phyloP scores from a whole-genome alignment of 139 green algal species.

The Haematococcus lacustris region DNA sequence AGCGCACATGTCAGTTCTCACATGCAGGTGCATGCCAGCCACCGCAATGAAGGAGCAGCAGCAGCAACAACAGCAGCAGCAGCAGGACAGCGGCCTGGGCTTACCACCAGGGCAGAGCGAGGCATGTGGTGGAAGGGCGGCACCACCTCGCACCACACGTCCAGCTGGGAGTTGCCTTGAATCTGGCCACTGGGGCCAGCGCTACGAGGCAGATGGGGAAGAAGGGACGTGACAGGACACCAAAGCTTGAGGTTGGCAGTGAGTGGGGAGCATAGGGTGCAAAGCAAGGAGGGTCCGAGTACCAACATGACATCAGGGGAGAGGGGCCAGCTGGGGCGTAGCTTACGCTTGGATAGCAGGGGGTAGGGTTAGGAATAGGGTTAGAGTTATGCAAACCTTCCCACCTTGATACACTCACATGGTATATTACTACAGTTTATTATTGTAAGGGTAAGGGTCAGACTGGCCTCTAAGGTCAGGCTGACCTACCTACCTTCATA shows the following conservation, averaged over 20 bases:
- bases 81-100: conserved; percentile 6
- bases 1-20: neutral
- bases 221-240: neutral
- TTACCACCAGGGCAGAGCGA: conserved; percentile 39
- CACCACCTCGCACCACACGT: conserved; percentile 44
- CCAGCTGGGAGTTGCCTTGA: conserved; percentile 8
- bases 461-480: too few species aligned
- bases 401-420: too few species aligned
- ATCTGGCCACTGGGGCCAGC: conserved; percentile 16
- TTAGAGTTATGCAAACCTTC: too few species aligned
- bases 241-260: too few species aligned
- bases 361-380: too few species aligned
- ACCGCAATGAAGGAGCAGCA: neutral
- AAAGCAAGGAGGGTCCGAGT: too few species aligned
- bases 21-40: neutral
- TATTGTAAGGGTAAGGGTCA: too few species aligned
- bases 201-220: conserved; percentile 3
- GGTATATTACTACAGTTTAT: too few species aligned
- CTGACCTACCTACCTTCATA: too few species aligned
- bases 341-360: neutral
- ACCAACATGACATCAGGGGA: too few species aligned
- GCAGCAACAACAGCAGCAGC: neutral
- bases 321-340: neutral
- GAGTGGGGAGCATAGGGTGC: too few species aligned
- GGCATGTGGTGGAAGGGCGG: conserved; percentile 65